These are phyloP conservation scores for Saprolegnia parasitica DNA, from an alignment of 352 stramenopile species.

Conservation along the genomic window DNA sequence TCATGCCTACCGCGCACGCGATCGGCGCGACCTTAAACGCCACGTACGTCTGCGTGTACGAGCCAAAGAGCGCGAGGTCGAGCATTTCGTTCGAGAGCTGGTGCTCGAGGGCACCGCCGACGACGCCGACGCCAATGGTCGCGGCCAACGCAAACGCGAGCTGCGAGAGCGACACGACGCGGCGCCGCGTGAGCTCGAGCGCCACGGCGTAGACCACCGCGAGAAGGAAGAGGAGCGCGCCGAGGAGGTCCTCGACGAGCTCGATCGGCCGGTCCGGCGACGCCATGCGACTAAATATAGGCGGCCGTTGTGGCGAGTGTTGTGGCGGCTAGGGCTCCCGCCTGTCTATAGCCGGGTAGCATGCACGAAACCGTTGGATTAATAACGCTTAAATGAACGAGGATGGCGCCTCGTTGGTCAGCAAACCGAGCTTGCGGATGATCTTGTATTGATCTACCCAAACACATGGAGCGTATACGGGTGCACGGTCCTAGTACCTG, in stretches of 20 bases:
- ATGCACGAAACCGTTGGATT: too few species aligned
- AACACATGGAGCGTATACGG: not conserved
- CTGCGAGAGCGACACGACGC: conserved; percentile 64
- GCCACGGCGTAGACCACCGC: conserved; percentile 42
- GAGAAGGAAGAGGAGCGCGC: conserved; percentile 54
- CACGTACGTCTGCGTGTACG: conserved; percentile 34
- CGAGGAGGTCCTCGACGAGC: conserved; percentile 59
- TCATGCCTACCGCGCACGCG: conserved; percentile 36
- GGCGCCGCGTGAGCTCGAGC: conserved; percentile 64
- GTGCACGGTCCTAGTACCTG: conserved; percentile 38
- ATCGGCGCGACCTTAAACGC: conserved; percentile 65
- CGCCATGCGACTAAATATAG: not conserved
- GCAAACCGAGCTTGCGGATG: conserved; percentile 37
- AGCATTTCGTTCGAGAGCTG: conserved; percentile 70
- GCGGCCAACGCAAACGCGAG: conserved; percentile 58
- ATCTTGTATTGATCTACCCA: conserved; percentile 53
- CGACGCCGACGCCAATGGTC: conserved; percentile 49
- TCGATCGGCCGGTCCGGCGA: conserved; percentile 10
- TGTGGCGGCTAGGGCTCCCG: not conserved
- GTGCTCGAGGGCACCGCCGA: conserved; percentile 67
- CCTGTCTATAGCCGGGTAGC: not conserved
- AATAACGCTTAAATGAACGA: too few species aligned
- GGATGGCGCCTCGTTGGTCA: not conserved
- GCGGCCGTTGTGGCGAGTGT: not conserved
- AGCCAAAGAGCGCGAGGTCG: conserved; percentile 52